Evolutionary conservation across 2,329 filamentous ascomycete species (phyloP).

Genomic region (Rhinocladiella mackenziei): DNA sequence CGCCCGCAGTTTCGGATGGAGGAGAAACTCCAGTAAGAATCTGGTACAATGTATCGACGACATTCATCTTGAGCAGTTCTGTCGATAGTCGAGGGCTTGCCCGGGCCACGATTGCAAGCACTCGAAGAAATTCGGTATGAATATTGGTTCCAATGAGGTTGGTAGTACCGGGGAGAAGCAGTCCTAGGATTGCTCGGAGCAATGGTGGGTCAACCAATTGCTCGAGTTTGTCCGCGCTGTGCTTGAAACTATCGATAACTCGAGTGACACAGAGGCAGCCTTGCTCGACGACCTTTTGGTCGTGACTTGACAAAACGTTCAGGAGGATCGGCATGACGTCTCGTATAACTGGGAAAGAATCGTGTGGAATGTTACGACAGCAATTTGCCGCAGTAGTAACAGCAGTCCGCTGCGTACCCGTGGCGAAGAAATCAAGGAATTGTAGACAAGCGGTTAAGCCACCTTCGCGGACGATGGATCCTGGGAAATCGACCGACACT

Average conservation of each 20-base stretch:
- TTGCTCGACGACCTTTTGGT: constrained; percentile 95
- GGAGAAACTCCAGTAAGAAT: constrained; percentile 95
- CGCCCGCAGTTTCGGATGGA: constrained; percentile 70
- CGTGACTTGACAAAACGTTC: constrained; percentile 83
- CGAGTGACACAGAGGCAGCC: constrained; percentile 91
- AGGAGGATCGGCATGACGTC: constrained; percentile 96
- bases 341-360: constrained; percentile 84
- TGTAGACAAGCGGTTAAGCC: constrained; percentile 93
- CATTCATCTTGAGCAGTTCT: constrained; percentile 90
- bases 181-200: constrained; percentile 75
- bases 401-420: constrained; percentile 91
- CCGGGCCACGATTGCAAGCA: constrained; percentile 83
- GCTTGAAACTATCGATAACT: constrained; percentile 95
- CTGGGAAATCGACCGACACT: constrained; percentile 92
- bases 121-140: constrained; percentile 91
- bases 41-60: constrained; percentile 96
- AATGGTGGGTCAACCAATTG: constrained; percentile 86
- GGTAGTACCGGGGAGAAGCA: constrained; percentile 88
- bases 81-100: constrained; percentile 83
- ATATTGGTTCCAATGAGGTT: constrained; percentile 92
- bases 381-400: constrained; percentile 98
- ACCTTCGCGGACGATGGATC: constrained; percentile 91
- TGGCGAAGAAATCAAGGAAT: constrained; percentile 96
- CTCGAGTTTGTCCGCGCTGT: constrained; percentile 81
- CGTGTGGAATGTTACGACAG: constrained; percentile 91